phyloP scores from a whole-genome alignment of 2,329 filamentous ascomycete genomes.

The Calycina marina region DNA sequence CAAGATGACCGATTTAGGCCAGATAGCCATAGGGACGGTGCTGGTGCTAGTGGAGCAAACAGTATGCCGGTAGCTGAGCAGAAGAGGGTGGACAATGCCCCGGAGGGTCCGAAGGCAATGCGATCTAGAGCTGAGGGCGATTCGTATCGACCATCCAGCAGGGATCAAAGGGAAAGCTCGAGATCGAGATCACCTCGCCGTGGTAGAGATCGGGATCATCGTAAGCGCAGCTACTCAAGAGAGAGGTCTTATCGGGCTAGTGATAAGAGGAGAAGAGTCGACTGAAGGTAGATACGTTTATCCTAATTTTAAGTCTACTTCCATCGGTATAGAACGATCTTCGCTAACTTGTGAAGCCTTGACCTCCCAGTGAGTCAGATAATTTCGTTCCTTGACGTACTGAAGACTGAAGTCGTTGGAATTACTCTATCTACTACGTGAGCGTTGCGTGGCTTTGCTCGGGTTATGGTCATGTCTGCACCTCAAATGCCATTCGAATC shows the following conservation, averaged over 20 bases:
- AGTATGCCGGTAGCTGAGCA: conserved; percentile 53
- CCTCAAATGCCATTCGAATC: too few relatives aligned
- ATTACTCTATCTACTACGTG: too few relatives aligned
- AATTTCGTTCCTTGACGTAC: too few relatives aligned
- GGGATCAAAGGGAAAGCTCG: conserved; percentile 24
- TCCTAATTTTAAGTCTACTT: too few relatives aligned
- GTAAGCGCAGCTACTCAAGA: conserved; percentile 43
- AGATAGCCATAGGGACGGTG: conserved; percentile 46
- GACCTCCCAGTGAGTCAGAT: too few relatives aligned
- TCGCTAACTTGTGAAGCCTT: too few relatives aligned
- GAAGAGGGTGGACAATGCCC: conserved; percentile 17
- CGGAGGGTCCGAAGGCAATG: conserved; percentile 19
- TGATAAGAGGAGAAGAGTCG: conserved; percentile 46
- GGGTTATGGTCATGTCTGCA: too few relatives aligned
- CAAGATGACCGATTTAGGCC: conserved; percentile 54
- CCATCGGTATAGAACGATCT: too few relatives aligned
- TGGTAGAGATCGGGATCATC: conserved; percentile 30
- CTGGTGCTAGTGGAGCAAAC: conserved; percentile 49
- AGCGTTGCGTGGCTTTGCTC: too few relatives aligned
- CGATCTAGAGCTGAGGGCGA: conserved; percentile 18
- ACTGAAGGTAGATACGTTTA: conserved; percentile 25
- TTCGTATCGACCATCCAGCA: conserved; percentile 15
- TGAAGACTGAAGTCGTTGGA: too few relatives aligned
- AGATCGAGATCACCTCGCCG: conserved; percentile 39
- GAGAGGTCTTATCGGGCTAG: conserved; percentile 37